Evolutionary conservation across 106 monocot species (phyloP).

Genomic region (Platanthera zijinensis): DNA sequence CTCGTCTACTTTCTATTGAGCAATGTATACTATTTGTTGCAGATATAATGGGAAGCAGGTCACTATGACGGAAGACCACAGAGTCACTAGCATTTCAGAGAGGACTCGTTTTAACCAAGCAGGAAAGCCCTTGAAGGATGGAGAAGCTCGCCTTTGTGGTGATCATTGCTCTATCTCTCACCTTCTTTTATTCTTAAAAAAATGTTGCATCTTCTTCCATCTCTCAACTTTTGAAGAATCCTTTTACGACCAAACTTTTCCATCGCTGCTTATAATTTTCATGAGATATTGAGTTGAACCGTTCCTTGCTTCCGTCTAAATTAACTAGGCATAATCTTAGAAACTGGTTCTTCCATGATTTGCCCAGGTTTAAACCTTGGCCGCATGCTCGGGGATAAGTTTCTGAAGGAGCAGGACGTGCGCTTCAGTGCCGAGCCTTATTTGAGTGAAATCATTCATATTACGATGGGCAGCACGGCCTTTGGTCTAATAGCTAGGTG

Average conservation of each 20-base stretch:
- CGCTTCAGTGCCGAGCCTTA: slow-evolving; percentile 86
- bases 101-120: slow-evolving; percentile 48
- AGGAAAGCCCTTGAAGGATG: slow-evolving; percentile 69
- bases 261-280: too few species aligned
- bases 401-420: slow-evolving; percentile 81
- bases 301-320: neutral
- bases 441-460: slow-evolving; percentile 60
- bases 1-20: neutral
- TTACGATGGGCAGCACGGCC: slow-evolving; percentile 37
- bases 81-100: slow-evolving; percentile 53
- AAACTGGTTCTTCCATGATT: neutral
- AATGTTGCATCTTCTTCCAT: neutral
- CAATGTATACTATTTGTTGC: neutral
- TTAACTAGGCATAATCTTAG: neutral
- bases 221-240: neutral
- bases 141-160: slow-evolving; percentile 84
- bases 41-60: slow-evolving; percentile 54
- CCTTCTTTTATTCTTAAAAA: neutral
- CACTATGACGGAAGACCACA: slow-evolving; percentile 84
- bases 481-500: slow-evolving; percentile 88
- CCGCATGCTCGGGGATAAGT: slow-evolving; percentile 96
- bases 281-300: too few species aligned
- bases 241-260: neutral
- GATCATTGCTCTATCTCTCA: neutral
- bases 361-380: slow-evolving; percentile 64